phyloP scores from a whole-genome alignment of 495 filamentous ascomycete genomes.

The Penicillium bovifimosum region DNA sequence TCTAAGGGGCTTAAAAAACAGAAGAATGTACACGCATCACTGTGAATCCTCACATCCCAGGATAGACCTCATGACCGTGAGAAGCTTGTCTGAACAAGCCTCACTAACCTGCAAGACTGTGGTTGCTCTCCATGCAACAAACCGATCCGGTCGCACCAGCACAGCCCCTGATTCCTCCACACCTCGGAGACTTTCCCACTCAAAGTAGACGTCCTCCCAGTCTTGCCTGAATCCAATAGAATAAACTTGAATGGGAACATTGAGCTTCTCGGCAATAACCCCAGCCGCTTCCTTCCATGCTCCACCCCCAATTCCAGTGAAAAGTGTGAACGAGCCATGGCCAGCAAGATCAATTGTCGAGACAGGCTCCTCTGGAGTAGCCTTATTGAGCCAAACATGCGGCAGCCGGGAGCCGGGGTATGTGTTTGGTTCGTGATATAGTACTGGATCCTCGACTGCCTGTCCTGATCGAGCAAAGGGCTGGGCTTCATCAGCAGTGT shows the following conservation, averaged over 20 bases:
- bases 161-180: slow-evolving; percentile 50
- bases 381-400: slow-evolving; percentile 50
- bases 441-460: slow-evolving; percentile 17
- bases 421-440: slow-evolving; percentile 24
- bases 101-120: neutral
- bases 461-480: neutral
- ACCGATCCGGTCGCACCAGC: slow-evolving; percentile 44
- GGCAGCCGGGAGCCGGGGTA: slow-evolving; percentile 49
- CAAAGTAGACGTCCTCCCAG: slow-evolving; percentile 49
- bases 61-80: neutral
- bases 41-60: neutral
- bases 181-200: slow-evolving; percentile 41
- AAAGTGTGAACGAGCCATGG: slow-evolving; percentile 41
- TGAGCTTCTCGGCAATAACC: slow-evolving; percentile 21
- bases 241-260: slow-evolving; percentile 37
- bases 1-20: too few species aligned
- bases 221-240: slow-evolving; percentile 45
- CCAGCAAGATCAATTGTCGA: slow-evolving; percentile 52
- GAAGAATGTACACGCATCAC: too few species aligned
- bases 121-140: slow-evolving; percentile 36
- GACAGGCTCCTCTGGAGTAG: slow-evolving; percentile 31
- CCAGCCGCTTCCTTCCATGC: slow-evolving; percentile 44
- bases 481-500: slow-evolving; percentile 28
- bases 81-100: neutral
- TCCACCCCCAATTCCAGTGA: slow-evolving; percentile 46